phyloP scores from a whole-genome alignment of 345 rosid species.

The Pelargonium nanum region DNA sequence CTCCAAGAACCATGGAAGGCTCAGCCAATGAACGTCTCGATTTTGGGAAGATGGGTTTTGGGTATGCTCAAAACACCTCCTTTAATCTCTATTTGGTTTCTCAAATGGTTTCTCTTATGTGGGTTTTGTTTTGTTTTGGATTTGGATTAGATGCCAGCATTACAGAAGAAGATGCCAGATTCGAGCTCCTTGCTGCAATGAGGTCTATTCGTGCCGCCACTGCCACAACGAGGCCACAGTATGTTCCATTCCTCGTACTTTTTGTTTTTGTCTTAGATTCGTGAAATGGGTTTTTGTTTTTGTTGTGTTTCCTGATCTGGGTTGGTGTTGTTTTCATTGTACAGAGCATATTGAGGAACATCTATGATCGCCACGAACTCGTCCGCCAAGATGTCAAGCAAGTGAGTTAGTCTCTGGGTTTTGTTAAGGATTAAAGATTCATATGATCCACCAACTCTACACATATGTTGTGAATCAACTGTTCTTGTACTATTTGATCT shows the following conservation, averaged over 20 bases:
- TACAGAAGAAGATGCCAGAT: slow-evolving; percentile 53
- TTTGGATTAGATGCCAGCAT: slow-evolving; percentile 39
- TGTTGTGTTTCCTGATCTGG: slow-evolving; percentile 3
- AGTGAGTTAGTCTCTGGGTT: slow-evolving; percentile 23
- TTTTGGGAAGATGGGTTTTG: slow-evolving; percentile 92
- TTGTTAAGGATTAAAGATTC: no score
- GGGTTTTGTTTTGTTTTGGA: not conserved
- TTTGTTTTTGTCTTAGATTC: slow-evolving; percentile 1
- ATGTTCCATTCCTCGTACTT: slow-evolving; percentile 3
- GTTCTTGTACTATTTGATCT: no score
- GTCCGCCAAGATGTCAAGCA: slow-evolving; percentile 73
- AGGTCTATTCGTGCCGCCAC: slow-evolving; percentile 52
- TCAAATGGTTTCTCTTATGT: not conserved
- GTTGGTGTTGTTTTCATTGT: slow-evolving; percentile 4
- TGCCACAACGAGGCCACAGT: slow-evolving; percentile 63
- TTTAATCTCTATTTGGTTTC: not conserved
- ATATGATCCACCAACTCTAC: no score
- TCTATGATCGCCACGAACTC: slow-evolving; percentile 60
- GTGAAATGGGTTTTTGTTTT: slow-evolving; percentile 11
- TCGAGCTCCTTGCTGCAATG: slow-evolving; percentile 56
- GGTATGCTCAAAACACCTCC: slow-evolving; percentile 25
- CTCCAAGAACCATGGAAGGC: slow-evolving; percentile 52
- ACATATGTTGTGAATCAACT: no score
- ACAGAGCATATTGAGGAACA: slow-evolving; percentile 55
- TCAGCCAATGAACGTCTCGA: slow-evolving; percentile 56